Conservation (phyloP, 2,329 filamentous ascomycete genomes). For the Monosporascus sp. region DNA sequence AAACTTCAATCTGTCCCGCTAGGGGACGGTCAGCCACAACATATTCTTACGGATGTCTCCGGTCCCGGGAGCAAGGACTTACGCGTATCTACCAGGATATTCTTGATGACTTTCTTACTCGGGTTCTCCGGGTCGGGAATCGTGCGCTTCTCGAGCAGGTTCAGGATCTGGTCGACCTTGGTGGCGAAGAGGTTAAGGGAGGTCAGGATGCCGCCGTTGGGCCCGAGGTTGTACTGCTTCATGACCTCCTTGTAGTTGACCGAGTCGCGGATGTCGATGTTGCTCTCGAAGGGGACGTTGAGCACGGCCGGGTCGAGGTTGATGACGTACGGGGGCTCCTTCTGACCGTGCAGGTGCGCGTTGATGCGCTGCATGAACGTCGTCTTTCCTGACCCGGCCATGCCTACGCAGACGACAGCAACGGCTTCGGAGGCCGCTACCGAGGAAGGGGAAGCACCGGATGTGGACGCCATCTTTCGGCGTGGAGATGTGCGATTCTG, state of each 20-base stretch:
- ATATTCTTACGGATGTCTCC: too few relatives aligned
- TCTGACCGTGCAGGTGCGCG: slow-evolving; percentile 77
- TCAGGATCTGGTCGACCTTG: slow-evolving; percentile 93
- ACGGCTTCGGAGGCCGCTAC: slow-evolving; percentile 11
- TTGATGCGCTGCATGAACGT: slow-evolving; percentile 99
- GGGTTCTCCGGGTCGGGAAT: slow-evolving; percentile 56
- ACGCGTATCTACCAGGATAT: slow-evolving; percentile 88
- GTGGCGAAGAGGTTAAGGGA: slow-evolving; percentile 95
- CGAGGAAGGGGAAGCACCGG: slow-evolving; percentile 1
- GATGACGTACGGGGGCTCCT: slow-evolving; percentile 84
- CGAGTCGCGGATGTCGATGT: slow-evolving; percentile 97
- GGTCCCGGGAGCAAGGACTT: slow-evolving; percentile 8
- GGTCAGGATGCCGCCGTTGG: slow-evolving; percentile 94
- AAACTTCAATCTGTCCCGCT: slow-evolving; percentile 94
- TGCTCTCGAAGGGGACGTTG: slow-evolving; percentile 89
- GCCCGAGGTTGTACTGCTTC: slow-evolving; percentile 97
- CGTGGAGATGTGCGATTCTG: not conserved
- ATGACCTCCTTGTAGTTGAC: slow-evolving; percentile 99
- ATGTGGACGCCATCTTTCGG: slow-evolving; percentile 1
- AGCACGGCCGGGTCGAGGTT: slow-evolving; percentile 95
- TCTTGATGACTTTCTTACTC: slow-evolving; percentile 60
- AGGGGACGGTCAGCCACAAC: not conserved
- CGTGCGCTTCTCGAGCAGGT: slow-evolving; percentile 83
- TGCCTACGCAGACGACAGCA: slow-evolving; percentile 89
- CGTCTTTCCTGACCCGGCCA: slow-evolving; percentile 98